phyloP scores from a whole-genome alignment of 208 protist species.

The Crithidia expoeki region DNA sequence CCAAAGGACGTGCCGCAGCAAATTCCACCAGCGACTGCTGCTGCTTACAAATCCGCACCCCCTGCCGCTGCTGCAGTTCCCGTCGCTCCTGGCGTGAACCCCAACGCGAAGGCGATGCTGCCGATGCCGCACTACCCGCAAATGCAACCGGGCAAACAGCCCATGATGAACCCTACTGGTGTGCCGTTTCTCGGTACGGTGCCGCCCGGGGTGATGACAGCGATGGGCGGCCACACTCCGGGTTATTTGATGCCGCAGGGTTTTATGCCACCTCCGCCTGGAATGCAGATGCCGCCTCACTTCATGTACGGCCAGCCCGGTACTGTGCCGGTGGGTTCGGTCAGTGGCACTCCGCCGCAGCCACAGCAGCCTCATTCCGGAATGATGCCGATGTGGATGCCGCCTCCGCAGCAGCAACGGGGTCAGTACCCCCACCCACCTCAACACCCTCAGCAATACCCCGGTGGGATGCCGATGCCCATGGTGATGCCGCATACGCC shows the following conservation, averaged over 20 bases:
- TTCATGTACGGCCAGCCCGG: slow-evolving; percentile 13
- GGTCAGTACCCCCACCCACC: background rate
- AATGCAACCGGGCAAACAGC: slow-evolving; percentile 25
- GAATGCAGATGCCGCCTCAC: slow-evolving; percentile 28
- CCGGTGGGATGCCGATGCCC: slow-evolving; percentile 17
- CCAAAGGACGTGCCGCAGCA: background rate
- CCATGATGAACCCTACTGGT: slow-evolving; percentile 16
- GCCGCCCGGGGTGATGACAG: slow-evolving; percentile 8
- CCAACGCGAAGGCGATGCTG: slow-evolving; percentile 7
- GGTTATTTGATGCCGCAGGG: slow-evolving; percentile 31
- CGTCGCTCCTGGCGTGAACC: background rate
- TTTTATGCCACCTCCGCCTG: slow-evolving; percentile 31
- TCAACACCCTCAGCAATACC: background rate
- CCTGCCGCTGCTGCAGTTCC: too few species aligned
- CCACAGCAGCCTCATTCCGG: background rate
- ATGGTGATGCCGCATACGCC: slow-evolving; percentile 29
- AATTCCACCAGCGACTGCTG: background rate
- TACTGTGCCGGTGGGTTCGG: background rate
- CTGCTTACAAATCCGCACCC: too few species aligned
- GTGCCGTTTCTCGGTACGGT: background rate
- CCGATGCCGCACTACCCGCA: slow-evolving; percentile 27
- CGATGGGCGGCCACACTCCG: background rate
- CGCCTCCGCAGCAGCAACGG: slow-evolving; percentile 5
- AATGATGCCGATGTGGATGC: slow-evolving; percentile 31
- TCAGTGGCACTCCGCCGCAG: too few species aligned